These are phyloP conservation scores for Microcyclospora pomicola DNA, from an alignment of 2,329 filamentous ascomycete species.

Conservation along the genomic window DNA sequence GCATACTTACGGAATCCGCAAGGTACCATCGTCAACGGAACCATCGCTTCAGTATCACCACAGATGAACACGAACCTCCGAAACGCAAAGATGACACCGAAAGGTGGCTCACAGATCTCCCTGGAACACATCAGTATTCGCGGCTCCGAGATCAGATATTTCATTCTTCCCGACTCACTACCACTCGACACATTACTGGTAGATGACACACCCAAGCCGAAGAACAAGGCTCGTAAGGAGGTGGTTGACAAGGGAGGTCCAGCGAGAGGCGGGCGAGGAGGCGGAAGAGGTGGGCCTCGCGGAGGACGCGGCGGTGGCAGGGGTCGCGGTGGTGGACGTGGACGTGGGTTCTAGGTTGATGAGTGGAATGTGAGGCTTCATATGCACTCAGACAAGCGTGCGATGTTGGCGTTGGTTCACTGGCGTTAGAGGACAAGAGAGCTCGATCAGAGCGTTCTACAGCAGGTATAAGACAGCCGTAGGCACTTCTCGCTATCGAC, in stretches of 20 bases:
- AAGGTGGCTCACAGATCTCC: conserved; percentile 71
- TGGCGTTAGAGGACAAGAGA: neutral
- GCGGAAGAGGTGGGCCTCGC: conserved; percentile 27
- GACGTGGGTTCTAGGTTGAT: conserved; percentile 7
- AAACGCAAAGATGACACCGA: conserved; percentile 90
- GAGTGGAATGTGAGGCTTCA: neutral
- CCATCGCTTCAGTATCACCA: conserved; percentile 88
- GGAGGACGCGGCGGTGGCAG: conserved; percentile 25
- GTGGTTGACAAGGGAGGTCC: conserved; percentile 33
- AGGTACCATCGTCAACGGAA: conserved; percentile 95
- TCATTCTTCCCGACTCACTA: conserved; percentile 88
- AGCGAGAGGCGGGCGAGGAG: conserved; percentile 36
- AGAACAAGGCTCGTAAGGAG: conserved; percentile 99
- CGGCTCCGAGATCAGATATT: conserved; percentile 90
- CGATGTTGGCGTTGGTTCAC: neutral
- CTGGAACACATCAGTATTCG: conserved; percentile 95
- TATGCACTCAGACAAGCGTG: neutral
- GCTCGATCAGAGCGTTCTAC: neutral
- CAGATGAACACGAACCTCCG: conserved; percentile 98
- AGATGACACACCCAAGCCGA: conserved; percentile 93
- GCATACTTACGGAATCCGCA: conserved; percentile 2
- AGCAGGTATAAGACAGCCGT: neutral
- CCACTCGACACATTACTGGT: conserved; percentile 90
- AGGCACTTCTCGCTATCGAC: no score
- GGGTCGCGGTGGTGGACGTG: conserved; percentile 17